Evolutionary conservation across 257 asterid genomes (phyloP).

Genomic region (Paraleonurus japonicus): DNA sequence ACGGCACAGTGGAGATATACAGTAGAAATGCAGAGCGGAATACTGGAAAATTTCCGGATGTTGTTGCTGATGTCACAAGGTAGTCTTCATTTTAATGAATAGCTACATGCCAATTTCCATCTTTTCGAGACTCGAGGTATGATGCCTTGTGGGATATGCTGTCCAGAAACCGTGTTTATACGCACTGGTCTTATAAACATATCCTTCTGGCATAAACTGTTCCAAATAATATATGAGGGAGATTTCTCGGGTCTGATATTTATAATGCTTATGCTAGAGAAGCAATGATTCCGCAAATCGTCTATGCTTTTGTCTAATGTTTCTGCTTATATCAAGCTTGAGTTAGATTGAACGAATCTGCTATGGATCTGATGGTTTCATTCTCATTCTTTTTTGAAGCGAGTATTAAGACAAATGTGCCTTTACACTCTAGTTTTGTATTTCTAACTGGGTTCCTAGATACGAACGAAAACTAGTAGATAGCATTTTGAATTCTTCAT

Average conservation of each 20-base stretch:
- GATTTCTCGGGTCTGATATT: neutral
- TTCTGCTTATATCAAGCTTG: neutral
- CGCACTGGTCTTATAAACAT: neutral
- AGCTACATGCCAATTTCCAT: constrained; percentile 10
- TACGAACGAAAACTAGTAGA: neutral
- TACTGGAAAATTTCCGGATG: constrained; percentile 97
- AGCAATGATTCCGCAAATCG: neutral
- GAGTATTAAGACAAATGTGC: neutral
- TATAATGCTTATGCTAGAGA: constrained; percentile 3
- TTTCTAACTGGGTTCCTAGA: constrained; percentile 4
- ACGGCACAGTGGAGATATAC: constrained; percentile 91
- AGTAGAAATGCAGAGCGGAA: constrained; percentile 95
- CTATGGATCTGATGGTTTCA: neutral
- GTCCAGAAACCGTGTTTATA: neutral
- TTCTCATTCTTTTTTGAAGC: neutral
- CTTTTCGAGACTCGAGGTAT: constrained; percentile 1
- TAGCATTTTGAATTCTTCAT: neutral
- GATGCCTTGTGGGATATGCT: neutral
- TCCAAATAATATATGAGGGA: neutral
- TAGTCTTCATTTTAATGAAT: constrained; percentile 33
- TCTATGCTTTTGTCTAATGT: neutral
- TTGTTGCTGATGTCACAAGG: constrained; percentile 75
- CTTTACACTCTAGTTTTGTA: constrained; percentile 4
- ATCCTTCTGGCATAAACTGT: neutral
- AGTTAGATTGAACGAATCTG: neutral